Conservation (phyloP, 176 grass and related monocot genomes). For the bread wheat (Triticum aestivum) region DNA sequence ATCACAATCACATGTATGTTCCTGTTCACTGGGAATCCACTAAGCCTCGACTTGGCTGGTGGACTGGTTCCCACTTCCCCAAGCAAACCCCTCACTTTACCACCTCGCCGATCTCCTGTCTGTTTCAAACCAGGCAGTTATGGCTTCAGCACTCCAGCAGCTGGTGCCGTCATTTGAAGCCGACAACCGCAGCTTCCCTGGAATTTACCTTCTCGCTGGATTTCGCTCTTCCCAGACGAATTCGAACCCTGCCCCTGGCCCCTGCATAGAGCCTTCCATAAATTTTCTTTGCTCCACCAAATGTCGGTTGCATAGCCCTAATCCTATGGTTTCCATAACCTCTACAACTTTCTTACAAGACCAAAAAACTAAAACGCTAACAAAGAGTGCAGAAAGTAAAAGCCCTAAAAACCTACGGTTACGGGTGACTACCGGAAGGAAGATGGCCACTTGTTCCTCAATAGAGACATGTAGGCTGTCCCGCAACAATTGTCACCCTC, state of each 20-base stretch:
- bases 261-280: background rate
- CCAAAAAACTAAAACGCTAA: too few relatives aligned
- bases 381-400: too few relatives aligned
- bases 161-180: background rate
- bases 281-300: background rate
- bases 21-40: background rate
- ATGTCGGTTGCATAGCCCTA: background rate
- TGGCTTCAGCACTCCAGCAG: background rate
- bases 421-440: background rate
- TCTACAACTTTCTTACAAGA: too few relatives aligned
- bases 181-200: background rate
- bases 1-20: background rate
- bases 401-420: background rate
- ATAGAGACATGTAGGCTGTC: background rate
- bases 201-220: background rate
- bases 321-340: background rate
- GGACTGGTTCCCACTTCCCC: background rate
- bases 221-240: background rate
- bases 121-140: background rate
- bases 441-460: background rate
- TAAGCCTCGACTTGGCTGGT: background rate
- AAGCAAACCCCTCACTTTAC: background rate
- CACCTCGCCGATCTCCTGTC: background rate
- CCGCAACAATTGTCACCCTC: background rate
- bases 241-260: background rate